phyloP scores from a whole-genome alignment of 176 grass and related monocot species.

The Musa acuminata region DNA sequence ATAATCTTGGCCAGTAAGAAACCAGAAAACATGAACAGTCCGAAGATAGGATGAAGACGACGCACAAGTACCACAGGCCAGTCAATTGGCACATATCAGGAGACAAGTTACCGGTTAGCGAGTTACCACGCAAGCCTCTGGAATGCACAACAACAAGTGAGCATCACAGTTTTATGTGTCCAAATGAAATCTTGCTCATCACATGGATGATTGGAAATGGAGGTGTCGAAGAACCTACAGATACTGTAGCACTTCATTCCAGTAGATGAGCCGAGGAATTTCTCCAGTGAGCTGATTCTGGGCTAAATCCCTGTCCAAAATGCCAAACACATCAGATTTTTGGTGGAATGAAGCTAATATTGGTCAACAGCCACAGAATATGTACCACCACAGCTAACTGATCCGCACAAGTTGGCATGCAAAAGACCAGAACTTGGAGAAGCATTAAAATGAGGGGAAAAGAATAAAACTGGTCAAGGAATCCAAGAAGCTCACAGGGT shows the following conservation, averaged over 20 bases:
- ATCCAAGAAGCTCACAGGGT: conserved; percentile 56
- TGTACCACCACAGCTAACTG: too few species aligned
- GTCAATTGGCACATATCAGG: conserved; percentile 97
- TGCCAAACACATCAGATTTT: neutral
- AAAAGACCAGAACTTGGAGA: neutral
- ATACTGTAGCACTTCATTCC: conserved; percentile 99
- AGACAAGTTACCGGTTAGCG: conserved; percentile 70
- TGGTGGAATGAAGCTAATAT: conserved; percentile 4
- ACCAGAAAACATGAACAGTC: neutral
- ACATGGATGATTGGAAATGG: neutral
- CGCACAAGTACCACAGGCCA: conserved; percentile 99
- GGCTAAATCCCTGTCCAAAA: conserved; percentile 60
- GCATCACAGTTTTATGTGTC: neutral
- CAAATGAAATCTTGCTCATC: conserved; percentile 1
- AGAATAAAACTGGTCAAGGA: neutral
- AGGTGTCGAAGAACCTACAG: conserved; percentile 40
- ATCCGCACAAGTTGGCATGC: too few species aligned
- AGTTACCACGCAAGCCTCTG: conserved; percentile 87
- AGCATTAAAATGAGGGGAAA: neutral
- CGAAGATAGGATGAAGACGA: conserved; percentile 5
- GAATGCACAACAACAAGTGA: conserved; percentile 14
- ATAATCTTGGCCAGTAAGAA: neutral
- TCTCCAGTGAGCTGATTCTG: conserved; percentile 88
- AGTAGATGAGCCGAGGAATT: conserved; percentile 86
- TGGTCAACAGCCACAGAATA: neutral